These are phyloP conservation scores for Eucalyptus curtisii DNA, from an alignment of 345 rosid genomes.

Conservation along the genomic window DNA sequence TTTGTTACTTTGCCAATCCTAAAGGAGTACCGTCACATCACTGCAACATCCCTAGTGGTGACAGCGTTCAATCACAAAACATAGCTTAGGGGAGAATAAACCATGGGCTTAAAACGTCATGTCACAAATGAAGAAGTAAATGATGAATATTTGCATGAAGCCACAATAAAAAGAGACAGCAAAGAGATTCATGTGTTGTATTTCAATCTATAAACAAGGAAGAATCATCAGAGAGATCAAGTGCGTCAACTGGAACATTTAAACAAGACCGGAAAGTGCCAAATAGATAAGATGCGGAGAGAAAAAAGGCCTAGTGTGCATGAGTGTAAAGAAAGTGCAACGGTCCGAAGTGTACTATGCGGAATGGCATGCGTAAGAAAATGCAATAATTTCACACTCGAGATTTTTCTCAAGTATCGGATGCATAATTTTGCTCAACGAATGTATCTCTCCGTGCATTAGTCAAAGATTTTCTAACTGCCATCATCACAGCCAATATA, in stretches of 20 bases:
- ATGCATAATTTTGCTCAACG: neutral
- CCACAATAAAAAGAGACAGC: neutral
- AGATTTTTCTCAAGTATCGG: neutral
- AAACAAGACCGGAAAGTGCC: neutral
- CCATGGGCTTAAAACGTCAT: neutral
- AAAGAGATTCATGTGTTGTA: neutral
- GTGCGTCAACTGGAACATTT: neutral
- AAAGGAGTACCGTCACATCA: neutral
- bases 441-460: neutral
- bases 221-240: neutral
- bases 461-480: neutral
- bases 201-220: neutral
- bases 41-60: neutral
- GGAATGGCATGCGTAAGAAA: neutral
- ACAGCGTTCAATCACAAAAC: too few relatives aligned
- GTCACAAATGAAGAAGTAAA: neutral
- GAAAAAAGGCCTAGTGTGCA: neutral
- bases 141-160: neutral
- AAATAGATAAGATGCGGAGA: neutral
- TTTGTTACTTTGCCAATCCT: neutral
- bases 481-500: neutral
- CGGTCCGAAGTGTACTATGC: neutral
- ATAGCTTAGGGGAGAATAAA: neutral
- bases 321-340: neutral
- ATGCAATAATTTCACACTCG: too few relatives aligned